Percentiles rank a stretch among this genome's conserved stretches.
Evolutionary conservation across 148 eudicot genomes (phyloP).

Genomic region (Vaccinium corymbosum): DNA sequence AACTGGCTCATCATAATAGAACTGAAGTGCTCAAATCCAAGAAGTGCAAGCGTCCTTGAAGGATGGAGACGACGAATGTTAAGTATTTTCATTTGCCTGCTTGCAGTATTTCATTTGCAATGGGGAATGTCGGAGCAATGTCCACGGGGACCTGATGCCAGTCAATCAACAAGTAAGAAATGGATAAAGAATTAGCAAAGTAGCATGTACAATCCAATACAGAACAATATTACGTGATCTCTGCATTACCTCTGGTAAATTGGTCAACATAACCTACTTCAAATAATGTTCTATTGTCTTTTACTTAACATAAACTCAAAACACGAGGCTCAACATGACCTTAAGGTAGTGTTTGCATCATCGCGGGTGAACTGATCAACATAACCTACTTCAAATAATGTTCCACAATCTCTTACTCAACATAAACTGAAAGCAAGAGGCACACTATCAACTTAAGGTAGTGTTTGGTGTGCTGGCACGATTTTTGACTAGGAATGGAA

Average conservation of each 20-base stretch:
- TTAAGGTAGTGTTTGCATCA: not conserved
- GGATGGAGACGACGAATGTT: not conserved
- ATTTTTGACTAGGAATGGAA: not conserved
- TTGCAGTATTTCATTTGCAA: constrained; percentile 52
- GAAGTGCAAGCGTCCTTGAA: not conserved
- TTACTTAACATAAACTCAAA: not conserved
- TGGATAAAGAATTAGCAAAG: not conserved
- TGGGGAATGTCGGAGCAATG: constrained; percentile 67
- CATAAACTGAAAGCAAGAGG: not conserved
- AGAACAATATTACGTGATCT: no score
- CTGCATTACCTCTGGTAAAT: not conserved
- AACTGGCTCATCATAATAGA: not conserved
- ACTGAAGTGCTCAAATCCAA: no score
- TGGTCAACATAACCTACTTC: not conserved
- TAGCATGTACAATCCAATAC: no score
- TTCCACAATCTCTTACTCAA: not conserved
- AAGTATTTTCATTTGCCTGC: not conserved
- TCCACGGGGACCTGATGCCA: constrained; percentile 79
- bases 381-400: not conserved
- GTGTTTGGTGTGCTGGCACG: not conserved
- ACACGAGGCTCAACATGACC: not conserved
- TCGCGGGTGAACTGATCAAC: not conserved
- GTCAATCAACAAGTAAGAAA: not conserved
- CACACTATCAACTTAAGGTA: not conserved
- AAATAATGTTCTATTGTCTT: not conserved